Conservation (phyloP, 225 moss, liverwort and hornwort species). For the Lunularia cruciata region DNA sequence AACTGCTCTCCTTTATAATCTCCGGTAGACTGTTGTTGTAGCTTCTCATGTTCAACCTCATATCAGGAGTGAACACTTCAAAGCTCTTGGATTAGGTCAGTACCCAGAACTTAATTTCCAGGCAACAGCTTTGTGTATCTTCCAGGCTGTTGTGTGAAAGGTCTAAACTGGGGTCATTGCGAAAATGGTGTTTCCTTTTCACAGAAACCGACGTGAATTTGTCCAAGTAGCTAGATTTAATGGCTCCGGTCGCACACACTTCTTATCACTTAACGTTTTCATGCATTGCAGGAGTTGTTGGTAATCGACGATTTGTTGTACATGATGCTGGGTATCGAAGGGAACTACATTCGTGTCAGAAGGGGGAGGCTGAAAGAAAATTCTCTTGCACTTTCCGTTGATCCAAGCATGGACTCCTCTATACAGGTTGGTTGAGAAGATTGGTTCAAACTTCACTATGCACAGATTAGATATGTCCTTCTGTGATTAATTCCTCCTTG, state of each 20-base stretch:
- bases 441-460: too few species aligned
- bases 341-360: slow-evolving; percentile 83
- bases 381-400: slow-evolving; percentile 68
- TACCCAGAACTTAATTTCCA: too few species aligned
- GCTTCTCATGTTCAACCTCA: too few species aligned
- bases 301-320: slow-evolving; percentile 83
- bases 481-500: too few species aligned
- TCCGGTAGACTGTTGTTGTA: too few species aligned
- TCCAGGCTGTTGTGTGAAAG: too few species aligned
- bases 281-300: slow-evolving; percentile 69
- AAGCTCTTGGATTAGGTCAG: too few species aligned
- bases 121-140: too few species aligned
- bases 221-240: background rate
- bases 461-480: too few species aligned
- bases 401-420: slow-evolving; percentile 80
- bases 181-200: background rate
- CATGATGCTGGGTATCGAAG: slow-evolving; percentile 99
- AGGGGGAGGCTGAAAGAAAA: slow-evolving; percentile 84
- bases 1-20: too few species aligned
- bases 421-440: slow-evolving; percentile 51
- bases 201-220: background rate
- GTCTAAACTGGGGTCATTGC: too few species aligned
- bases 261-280: background rate
- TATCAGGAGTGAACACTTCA: too few species aligned
- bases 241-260: background rate